Percentiles rank a stretch among this genome's conserved stretches.
Conservation (phyloP, 129 eudicot genomes). For the Lactuca saligna region DNA sequence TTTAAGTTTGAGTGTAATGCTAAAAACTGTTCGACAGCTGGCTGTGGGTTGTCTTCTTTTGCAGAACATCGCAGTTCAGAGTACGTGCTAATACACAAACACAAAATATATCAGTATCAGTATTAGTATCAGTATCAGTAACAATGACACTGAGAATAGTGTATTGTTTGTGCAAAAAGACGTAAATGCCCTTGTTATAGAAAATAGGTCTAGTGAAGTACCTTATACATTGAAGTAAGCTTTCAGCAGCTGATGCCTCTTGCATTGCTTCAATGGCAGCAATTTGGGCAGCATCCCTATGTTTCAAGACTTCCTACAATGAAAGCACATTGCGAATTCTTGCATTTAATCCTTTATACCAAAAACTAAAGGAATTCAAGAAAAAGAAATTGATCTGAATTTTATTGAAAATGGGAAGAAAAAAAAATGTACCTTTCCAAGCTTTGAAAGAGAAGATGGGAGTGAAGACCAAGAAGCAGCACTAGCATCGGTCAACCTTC, state of each 20-base stretch:
- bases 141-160: background rate
- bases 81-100: conserved; percentile 57
- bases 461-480: conserved; percentile 77
- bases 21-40: conserved; percentile 82
- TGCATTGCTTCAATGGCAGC: conserved; percentile 93
- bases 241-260: conserved; percentile 90
- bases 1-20: conserved; percentile 60
- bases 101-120: background rate
- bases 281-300: conserved; percentile 80
- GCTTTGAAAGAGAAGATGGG: conserved; percentile 80
- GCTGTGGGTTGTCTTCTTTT: conserved; percentile 86
- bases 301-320: conserved; percentile 73
- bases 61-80: conserved; percentile 77
- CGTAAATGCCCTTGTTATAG: background rate
- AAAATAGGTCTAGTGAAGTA: conserved; percentile 15
- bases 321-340: background rate
- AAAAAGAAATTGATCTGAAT: background rate
- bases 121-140: background rate
- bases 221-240: conserved; percentile 82
- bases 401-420: background rate
- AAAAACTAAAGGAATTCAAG: background rate
- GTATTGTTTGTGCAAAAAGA: background rate
- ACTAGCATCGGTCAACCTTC: conserved; percentile 59
- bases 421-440: conserved; percentile 66
- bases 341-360: too few species aligned